Percentiles rank a stretch among this genome's conserved stretches.
Conservation (phyloP, 2,329 filamentous ascomycete species). For the Fusarium tupiense region DNA sequence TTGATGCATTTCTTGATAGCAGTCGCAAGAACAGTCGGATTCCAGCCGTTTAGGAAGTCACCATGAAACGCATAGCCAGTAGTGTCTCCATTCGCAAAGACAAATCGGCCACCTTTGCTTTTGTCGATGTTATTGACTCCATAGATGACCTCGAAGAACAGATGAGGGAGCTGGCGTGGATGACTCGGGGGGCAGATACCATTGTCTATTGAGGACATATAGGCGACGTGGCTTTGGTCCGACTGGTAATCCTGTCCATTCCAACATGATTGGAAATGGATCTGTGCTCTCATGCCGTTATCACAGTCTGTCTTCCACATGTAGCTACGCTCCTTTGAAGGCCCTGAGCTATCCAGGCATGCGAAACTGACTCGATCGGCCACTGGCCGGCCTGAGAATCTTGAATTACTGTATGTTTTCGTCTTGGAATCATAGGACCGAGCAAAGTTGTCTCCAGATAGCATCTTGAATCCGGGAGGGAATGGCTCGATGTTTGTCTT, state of each 20-base stretch:
- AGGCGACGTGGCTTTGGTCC: constrained; percentile 37
- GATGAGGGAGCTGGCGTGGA: constrained; percentile 33
- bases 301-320: constrained; percentile 36
- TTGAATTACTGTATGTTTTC: constrained; percentile 30
- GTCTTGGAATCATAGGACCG: constrained; percentile 29
- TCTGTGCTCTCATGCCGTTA: constrained; percentile 39
- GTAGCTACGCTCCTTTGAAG: constrained; percentile 30
- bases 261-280: constrained; percentile 41
- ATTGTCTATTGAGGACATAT: constrained; percentile 40
- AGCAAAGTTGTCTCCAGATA: constrained; percentile 29
- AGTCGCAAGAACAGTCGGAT: constrained; percentile 18
- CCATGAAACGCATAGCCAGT: constrained; percentile 38
- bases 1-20: constrained; percentile 38
- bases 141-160: constrained; percentile 39
- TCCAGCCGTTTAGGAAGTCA: constrained; percentile 39
- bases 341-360: constrained; percentile 36
- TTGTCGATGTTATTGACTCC: constrained; percentile 37
- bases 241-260: constrained; percentile 36
- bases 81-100: constrained; percentile 39
- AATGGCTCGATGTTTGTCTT: constrained; percentile 37
- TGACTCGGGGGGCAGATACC: constrained; percentile 36
- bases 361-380: constrained; percentile 40
- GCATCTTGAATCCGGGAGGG: constrained; percentile 37
- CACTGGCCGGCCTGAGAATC: constrained; percentile 19
- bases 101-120: constrained; percentile 36